Evolutionary conservation across 352 stramenopile genomes (phyloP).

Genomic region (Pythium plurisporium): DNA sequence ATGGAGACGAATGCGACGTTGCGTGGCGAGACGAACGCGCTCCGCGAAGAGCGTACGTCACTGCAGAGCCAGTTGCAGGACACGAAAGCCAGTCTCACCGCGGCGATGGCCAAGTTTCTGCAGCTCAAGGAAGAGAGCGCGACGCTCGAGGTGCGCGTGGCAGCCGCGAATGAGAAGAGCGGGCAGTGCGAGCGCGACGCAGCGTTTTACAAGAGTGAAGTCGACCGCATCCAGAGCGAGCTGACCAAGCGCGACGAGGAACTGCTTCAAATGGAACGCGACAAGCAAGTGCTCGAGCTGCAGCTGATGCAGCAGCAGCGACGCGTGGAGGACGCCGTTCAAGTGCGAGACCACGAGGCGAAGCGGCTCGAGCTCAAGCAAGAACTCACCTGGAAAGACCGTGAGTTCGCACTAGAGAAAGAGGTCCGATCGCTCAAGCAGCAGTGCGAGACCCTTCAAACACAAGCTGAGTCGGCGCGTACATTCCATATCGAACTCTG

Average conservation of each 20-base stretch:
- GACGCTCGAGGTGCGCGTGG: constrained; percentile 38
- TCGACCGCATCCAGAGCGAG: constrained; percentile 32
- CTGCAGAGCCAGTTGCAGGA: constrained; percentile 39
- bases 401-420: constrained; percentile 25
- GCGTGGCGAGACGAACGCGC: constrained; percentile 47
- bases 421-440: constrained; percentile 20
- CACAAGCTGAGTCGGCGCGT: constrained; percentile 22
- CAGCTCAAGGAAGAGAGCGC: constrained; percentile 64
- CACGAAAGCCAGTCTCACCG: constrained; percentile 27
- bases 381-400: constrained; percentile 28
- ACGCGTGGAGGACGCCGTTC: constrained; percentile 19
- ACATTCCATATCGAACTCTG: constrained; percentile 37
- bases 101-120: constrained; percentile 47
- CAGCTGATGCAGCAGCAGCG: constrained; percentile 21
- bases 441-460: constrained; percentile 9
- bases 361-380: constrained; percentile 22
- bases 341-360: constrained; percentile 18
- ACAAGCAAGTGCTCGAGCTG: constrained; percentile 20
- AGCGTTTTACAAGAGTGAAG: constrained; percentile 38
- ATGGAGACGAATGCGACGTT: constrained; percentile 39
- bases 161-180: constrained; percentile 24
- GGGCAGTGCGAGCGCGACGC: constrained; percentile 35
- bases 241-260: constrained; percentile 28
- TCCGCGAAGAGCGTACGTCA: constrained; percentile 39
- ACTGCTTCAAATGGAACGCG: constrained; percentile 23